Conservation (phyloP, 2,329 filamentous ascomycete species). For the Beauveria rudraprayagi region DNA sequence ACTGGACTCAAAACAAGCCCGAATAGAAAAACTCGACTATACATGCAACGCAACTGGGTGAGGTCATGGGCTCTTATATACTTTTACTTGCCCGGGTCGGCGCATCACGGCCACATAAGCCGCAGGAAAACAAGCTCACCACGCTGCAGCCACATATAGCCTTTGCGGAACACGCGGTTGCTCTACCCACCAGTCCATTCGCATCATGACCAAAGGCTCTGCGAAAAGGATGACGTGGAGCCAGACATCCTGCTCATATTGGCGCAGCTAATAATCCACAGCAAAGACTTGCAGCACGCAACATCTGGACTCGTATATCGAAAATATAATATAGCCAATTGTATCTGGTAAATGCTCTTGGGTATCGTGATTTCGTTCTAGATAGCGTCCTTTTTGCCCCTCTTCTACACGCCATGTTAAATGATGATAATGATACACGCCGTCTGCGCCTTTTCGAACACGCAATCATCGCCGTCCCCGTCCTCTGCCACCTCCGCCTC, state of each 20-base stretch:
- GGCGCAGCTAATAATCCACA: background rate
- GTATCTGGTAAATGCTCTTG: background rate
- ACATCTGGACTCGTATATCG: background rate
- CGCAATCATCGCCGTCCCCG: background rate
- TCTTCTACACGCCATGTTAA: background rate
- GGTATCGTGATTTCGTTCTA: constrained; percentile 1
- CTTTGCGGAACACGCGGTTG: background rate
- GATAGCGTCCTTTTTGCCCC: background rate
- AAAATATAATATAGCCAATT: background rate
- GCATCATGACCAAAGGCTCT: background rate
- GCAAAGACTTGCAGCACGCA: background rate
- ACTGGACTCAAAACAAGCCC: background rate
- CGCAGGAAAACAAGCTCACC: background rate
- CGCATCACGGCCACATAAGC: background rate
- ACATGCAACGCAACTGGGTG: background rate
- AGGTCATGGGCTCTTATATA: background rate
- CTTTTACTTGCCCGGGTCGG: background rate
- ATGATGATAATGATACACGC: background rate
- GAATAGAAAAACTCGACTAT: background rate
- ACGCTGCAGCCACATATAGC: background rate
- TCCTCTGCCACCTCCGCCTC: constrained; percentile 16
- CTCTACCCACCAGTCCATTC: background rate
- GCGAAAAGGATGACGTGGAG: background rate
- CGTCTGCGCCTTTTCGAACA: background rate
- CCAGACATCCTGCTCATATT: background rate